Base-by-base conservation (phyloP, 106 monocot species). In the Narthecium ossifragum region DNA sequence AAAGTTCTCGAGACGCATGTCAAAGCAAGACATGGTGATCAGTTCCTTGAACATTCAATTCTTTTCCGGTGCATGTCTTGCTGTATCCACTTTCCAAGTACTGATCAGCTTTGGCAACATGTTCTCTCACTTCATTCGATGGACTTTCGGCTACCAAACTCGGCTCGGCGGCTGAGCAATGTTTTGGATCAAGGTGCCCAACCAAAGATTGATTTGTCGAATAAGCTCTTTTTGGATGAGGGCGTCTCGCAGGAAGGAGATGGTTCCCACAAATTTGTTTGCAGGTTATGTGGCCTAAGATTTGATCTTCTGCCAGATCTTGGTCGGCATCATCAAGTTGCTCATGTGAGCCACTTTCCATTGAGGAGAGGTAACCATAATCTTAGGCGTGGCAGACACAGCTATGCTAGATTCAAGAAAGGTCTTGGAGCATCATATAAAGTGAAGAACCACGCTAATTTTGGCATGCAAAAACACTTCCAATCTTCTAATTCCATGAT, bases 271-370 rank as follows among this genome's bases (percentile, higher is more conserved):
- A 80, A 69, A 65, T 88, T 54, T 66, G 63, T 56, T 52, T 92
- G 92, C 38, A 81, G 62, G 36, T 68, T 74, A 30, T 92, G 92
- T 60, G 88, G 92, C 31, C 54, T 88, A 57, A 85, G 59, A 55
- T 88, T 92, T 79, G 81, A 92, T 79, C 81, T 78, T 72, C 76
- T 81, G 20, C 84, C 92, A 14, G 92, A 92, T 85, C 78, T 93
- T 50, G 82, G 82, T 46, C 76, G 72, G 24, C 93, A 93, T 64
- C 85, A 93, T 68, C 85, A 88, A 82, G 67, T 74, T 55, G 81
- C 79, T 69, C 93, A 93, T 79, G 69, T 60, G 64, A 72, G 49
- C 43, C 39, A 43, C 31, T 66, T 78, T 37, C 17, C 70, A 46
- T 48, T 69, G 47, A 78, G 64, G 49, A 80, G 67, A 69, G 66